phyloP scores from a whole-genome alignment of 2,329 filamentous ascomycete genomes.

The Aspergillus texensis region DNA sequence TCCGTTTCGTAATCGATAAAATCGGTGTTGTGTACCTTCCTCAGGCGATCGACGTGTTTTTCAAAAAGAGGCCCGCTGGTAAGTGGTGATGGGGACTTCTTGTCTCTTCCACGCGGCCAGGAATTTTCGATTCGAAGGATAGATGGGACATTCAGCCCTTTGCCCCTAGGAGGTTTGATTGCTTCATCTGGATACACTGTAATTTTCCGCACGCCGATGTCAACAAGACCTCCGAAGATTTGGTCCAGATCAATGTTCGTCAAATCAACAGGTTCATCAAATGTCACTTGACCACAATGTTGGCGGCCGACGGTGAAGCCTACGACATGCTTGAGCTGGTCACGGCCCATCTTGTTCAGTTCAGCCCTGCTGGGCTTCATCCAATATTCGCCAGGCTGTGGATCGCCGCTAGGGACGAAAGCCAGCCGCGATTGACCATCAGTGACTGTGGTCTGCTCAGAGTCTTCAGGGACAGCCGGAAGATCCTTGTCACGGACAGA shows the following conservation, averaged over 20 bases:
- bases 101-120: conserved; percentile 75
- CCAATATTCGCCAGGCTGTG: conserved; percentile 78
- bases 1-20: conserved; percentile 79
- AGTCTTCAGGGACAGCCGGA: conserved; percentile 71
- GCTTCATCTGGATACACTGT: conserved; percentile 80
- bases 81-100: conserved; percentile 57
- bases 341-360: conserved; percentile 75
- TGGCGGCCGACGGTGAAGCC: conserved; percentile 81
- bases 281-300: conserved; percentile 78
- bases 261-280: conserved; percentile 81
- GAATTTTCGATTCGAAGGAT: conserved; percentile 88
- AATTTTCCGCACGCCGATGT: conserved; percentile 74
- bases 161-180: conserved; percentile 81
- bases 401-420: conserved; percentile 45
- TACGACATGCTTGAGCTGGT: conserved; percentile 73
- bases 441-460: conserved; percentile 42
- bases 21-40: conserved; percentile 75
- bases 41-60: conserved; percentile 80
- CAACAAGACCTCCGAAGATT: conserved; percentile 76
- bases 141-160: conserved; percentile 89
- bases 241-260: conserved; percentile 76
- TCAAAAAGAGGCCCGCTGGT: conserved; percentile 68
- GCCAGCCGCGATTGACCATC: conserved; percentile 34
- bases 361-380: conserved; percentile 76
- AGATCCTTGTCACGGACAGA: conserved; percentile 75